Percentiles rank a stretch among this genome's conserved stretches.
phyloP scores from a whole-genome alignment of 768 basidiomycete genomes.

The Lactarius pseudohatsudake region DNA sequence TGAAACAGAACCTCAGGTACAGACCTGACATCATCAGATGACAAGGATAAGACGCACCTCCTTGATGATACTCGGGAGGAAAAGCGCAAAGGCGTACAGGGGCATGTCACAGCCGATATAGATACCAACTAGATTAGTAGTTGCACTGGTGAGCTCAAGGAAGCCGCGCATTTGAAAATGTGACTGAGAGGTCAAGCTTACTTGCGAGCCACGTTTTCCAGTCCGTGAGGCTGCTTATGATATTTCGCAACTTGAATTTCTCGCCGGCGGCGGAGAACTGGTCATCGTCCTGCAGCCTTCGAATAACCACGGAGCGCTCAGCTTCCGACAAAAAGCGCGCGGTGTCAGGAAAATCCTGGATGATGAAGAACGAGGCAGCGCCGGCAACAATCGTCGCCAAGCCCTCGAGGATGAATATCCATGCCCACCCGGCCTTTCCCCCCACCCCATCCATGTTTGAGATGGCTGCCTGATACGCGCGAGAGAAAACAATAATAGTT shows the following conservation, averaged over 20 bases:
- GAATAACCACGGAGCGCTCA: conserved; percentile 65
- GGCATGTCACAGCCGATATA: conserved; percentile 62
- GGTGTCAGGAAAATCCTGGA: conserved; percentile 82
- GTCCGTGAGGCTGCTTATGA: conserved; percentile 58
- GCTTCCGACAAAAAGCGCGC: conserved; percentile 73
- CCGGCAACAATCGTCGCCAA: conserved; percentile 68
- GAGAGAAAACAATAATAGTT: neutral
- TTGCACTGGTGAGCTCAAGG: neutral
- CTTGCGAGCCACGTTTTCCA: conserved; percentile 69
- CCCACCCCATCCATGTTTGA: conserved; percentile 71
- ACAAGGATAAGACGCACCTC: conserved; percentile 43
- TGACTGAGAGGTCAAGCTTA: conserved; percentile 27
- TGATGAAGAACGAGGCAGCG: conserved; percentile 65
- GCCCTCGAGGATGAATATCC: conserved; percentile 80
- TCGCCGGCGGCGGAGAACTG: conserved; percentile 77
- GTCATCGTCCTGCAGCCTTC: conserved; percentile 62
- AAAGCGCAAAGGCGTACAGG: conserved; percentile 74
- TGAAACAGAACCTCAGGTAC: neutral
- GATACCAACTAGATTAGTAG: conserved; percentile 45
- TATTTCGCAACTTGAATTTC: conserved; percentile 53
- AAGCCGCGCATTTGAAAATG: neutral
- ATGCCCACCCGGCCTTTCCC: conserved; percentile 63
- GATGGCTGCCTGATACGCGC: conserved; percentile 48
- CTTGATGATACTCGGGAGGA: conserved; percentile 77
- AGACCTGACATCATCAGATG: neutral